Evolutionary conservation across 768 basidiomycete species (phyloP), one percentile per base, ranked within the genome.

Genomic region (Collybia sordida): DNA sequence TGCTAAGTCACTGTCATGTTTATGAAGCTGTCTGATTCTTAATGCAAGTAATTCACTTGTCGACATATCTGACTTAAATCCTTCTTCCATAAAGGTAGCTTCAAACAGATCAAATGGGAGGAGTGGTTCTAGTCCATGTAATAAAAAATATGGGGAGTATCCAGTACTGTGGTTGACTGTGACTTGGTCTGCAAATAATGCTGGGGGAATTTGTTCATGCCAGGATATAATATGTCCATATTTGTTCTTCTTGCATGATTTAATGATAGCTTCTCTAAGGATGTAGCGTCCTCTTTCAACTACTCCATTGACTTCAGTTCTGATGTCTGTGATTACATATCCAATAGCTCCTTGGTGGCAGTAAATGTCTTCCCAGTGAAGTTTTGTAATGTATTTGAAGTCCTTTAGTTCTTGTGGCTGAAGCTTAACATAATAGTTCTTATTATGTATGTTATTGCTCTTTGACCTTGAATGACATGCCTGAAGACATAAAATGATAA

Each of bases 261-360:
- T 67, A 1, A 71, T 45, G 7, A 71, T 34, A 0, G 64, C 64
- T 49, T 72, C 67, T 9, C 71, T 34, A 7, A 72, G 51, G 1
- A 42, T 60, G 14, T 49, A 62, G 25, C 72, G 71, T 11, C 64
- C 57, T 12, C 62, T 46, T 59, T 74, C 69, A 0, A 73, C 68
- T 15, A 72, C 59, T 25, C 72, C 67, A 43, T 71, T 72, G 3
- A 11, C 27, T n/a, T n/a, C n/a, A n/a, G n/a, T n/a, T n/a, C n/a
- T n/a, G n/a, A n/a, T n/a, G n/a, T n/a, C n/a, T n/a, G n/a, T n/a
- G n/a, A n/a, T n/a, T n/a, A n/a, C n/a, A n/a, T n/a, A n/a, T n/a
- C n/a, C n/a, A n/a, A n/a, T n/a, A n/a, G n/a, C n/a, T n/a, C n/a
- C n/a, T n/a, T n/a, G n/a, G n/a, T n/a, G n/a, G n/a, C n/a, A n/a